Base-by-base conservation (phyloP, 2,329 filamentous ascomycete genomes). In the Septoria linicola region DNA sequence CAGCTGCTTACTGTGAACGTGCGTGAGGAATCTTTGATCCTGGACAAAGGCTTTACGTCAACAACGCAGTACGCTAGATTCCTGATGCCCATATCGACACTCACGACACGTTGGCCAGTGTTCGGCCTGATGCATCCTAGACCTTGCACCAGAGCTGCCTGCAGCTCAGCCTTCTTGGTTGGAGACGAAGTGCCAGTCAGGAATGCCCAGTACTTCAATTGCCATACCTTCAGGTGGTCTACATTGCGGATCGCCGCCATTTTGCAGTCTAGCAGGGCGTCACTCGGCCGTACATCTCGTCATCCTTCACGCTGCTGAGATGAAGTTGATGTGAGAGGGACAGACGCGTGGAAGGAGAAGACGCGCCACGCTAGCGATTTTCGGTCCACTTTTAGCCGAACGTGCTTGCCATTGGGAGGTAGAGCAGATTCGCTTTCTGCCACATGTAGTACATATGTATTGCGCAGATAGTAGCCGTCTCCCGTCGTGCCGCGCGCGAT, bases 71-170 rank as follows among this genome's bases (percentile, higher is more conserved):
- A 89, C 1, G 88, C 88, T 3, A 95, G 74, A 66, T 95, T 95
- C 36, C 82, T 82, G 59, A 95, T 87, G 3, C 89, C 89, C 81
- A 93, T 86, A 67, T 95, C 89, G 55, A 95, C 85, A 65, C 87
- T 91, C 27, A 93, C 68, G 19, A 93, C 76, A 36, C 83, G 76
- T 13, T 10, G 25, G 17, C 32, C 14, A 50, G 41, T 47, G 35
- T 25, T 23, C 19, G 35, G 31, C 2, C 17, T 20, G 13, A 19
- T 27, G 27, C 39, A 34, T 23, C 36, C 23, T 10, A 60, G 31
- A 11, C 34, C 35, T 1, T 39, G 30, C 3, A 21, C 34, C 14
- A 67, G 49, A 1, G 35, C 36, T 2, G 70, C 60, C 8, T 74
- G 62, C 3, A 88, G 73, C 10, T 73, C 68, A 0, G 73, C 56